Evolutionary conservation across 371 early-diverging fungal species (phyloP), one percentile per base, ranked within the genome.

Genomic region (Sporodiniella umbellata): DNA sequence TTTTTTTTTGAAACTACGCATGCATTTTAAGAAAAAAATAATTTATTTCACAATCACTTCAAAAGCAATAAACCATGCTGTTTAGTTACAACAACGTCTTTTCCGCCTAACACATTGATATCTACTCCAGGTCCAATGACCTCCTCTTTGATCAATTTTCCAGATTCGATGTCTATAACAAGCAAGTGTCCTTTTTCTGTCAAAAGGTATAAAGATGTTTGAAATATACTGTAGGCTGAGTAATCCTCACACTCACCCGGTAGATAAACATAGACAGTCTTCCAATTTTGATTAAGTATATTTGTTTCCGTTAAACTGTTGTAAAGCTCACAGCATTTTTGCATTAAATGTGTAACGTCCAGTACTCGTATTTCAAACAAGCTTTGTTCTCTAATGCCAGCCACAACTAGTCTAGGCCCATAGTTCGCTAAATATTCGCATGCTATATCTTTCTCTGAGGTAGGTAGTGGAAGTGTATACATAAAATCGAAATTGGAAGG

Each of bases 401-500:
- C 56, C 4, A 45, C 60, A 26, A 64, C 46, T 0, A 64, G 40
- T 8, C 60, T 40, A 15, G 53, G 44, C 2, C 65, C 60, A 21
- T 53, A 35, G 8, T 17, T 33, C n/a, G n/a, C 5, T 12, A 17
- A 37, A n/a, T n/a, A n/a, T n/a, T n/a, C n/a, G n/a, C n/a, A n/a
- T n/a, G n/a, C n/a, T n/a, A n/a, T n/a, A 11, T 37, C 37, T 15
- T 35, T 35, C 35, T 11, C 8, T 1, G 8, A 11, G 15, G 40
- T 1, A 8, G 18, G 40, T 6, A 42, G 40, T 1, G 60, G 64
- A 1, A 64, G 24, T 15, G 53, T 48, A 49, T 45, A 54, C 14
- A 52, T 38, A 7, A 46, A 40, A 31, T 64, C 65, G 15, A 59
- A 52, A 12, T 60, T 60, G 60, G 60, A 64, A 12, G 58, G 58